These are phyloP conservation scores for Aureobasidium sp. DNA, from an alignment of 2,329 filamentous ascomycete species.

Conservation along the genomic window DNA sequence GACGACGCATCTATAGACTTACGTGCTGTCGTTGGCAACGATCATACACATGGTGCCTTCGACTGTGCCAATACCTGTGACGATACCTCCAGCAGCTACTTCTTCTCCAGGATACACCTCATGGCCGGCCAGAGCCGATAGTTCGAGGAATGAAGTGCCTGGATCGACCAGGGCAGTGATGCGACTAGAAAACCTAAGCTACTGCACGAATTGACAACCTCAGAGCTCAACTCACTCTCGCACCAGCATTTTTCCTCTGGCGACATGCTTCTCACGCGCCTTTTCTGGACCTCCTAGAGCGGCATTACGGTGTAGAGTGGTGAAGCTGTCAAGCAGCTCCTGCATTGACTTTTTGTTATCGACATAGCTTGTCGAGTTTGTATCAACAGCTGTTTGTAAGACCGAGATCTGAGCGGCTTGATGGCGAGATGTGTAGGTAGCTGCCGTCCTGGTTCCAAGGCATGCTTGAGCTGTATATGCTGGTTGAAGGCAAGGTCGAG, in stretches of 20 bases:
- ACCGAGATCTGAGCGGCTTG: constrained; percentile 78
- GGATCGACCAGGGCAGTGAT: constrained; percentile 82
- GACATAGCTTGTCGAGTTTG: constrained; percentile 66
- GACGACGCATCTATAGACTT: constrained; percentile 12
- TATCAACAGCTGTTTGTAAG: constrained; percentile 67
- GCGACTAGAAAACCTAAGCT: constrained; percentile 34
- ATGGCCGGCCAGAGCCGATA: constrained; percentile 86
- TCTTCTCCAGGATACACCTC: constrained; percentile 80
- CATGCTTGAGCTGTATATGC: not conserved
- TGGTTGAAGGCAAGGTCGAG: not conserved
- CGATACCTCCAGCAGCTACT: constrained; percentile 81
- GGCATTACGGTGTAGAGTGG: constrained; percentile 55
- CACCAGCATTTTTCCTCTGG: constrained; percentile 88
- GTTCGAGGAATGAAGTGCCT: constrained; percentile 81
- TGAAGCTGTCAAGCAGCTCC: constrained; percentile 60
- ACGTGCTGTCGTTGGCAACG: constrained; percentile 87
- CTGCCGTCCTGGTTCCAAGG: constrained; percentile 23
- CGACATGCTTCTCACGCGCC: constrained; percentile 77
- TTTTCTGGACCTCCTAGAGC: constrained; percentile 66
- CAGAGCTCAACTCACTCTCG: constrained; percentile 48
- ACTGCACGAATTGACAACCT: not conserved
- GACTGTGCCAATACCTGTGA: constrained; percentile 84
- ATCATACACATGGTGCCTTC: constrained; percentile 89
- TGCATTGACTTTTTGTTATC: constrained; percentile 75
- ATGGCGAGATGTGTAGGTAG: constrained; percentile 71